Base-by-base conservation (phyloP, 495 filamentous ascomycete species). In the Amorphotheca resinae region DNA sequence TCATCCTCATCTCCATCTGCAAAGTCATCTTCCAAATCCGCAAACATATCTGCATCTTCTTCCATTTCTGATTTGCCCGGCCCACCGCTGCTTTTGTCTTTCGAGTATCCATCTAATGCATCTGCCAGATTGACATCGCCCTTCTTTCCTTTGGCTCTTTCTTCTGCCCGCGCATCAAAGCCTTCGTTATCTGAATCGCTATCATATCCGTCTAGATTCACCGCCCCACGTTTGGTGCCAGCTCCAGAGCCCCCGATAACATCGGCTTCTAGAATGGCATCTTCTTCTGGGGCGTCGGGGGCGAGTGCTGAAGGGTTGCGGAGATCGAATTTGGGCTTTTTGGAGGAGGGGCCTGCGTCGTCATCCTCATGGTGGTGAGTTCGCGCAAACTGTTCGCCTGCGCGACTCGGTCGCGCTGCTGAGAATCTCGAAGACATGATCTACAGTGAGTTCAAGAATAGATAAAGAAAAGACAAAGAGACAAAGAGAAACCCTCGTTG, bases 201-300 rank as follows among this genome's bases (percentile, higher is more conserved):
- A 41, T 95, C 89, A 64, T 96, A 96, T 2, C 93, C 91, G 54
- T 96, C 91, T 22, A 98, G 77, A 48, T 95, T 94, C 23, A 98
- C 78, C 1, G 87, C 91, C 52, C 85, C 83, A 43, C 91, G 86
- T 54, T 94, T 93, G 0, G 82, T 79, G 33, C 80, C 77, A 28
- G 76, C 69, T 0, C 77, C 82, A 12, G 79, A 69, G n/a, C 77
- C 77, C 28, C 89, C 89, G 46, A 96, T 93, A 39, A 94, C 87
- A 53, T 95, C 91, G 9, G 86, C 84, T 30, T 93, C 88, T 12
- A 94, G 73, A 17, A 86, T 73, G 2, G 82, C 70, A 51, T 87
- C 84, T 23, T 89, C 84, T 46, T 89, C 84, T 2, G 70, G 73
- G 1, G 73, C 84, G 47, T 68, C 71, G 0, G 87, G 76, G 3